phyloP scores from a whole-genome alignment of 495 filamentous ascomycete genomes.

The Penicillium argentinense region DNA sequence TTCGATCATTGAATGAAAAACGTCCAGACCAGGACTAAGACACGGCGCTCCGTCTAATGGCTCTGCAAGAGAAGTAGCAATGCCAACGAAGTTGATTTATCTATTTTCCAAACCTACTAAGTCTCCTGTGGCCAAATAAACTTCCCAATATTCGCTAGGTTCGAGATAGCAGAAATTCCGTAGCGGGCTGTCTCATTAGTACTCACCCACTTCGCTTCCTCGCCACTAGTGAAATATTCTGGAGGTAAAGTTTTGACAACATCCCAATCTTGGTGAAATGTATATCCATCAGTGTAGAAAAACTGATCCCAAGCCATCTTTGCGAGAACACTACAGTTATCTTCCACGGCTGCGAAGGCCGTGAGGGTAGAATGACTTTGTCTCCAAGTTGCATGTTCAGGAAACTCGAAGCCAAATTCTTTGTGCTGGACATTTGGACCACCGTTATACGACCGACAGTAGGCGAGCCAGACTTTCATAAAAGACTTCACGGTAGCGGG shows the following conservation, averaged over 20 bases:
- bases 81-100: no score
- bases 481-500: slow-evolving; percentile 1
- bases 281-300: slow-evolving; percentile 19
- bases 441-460: slow-evolving; percentile 25
- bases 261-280: slow-evolving; percentile 10
- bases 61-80: no score
- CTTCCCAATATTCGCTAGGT: slow-evolving; percentile 19
- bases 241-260: slow-evolving; percentile 7
- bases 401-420: slow-evolving; percentile 23
- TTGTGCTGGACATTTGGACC: slow-evolving; percentile 11
- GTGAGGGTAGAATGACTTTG: slow-evolving; percentile 23
- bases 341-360: slow-evolving; percentile 16
- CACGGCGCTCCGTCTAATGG: no score
- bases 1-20: no score
- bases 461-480: slow-evolving; percentile 17
- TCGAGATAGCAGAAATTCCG: slow-evolving; percentile 23
- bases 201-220: slow-evolving; percentile 19
- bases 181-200: slow-evolving; percentile 25
- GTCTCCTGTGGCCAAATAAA: no score
- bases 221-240: slow-evolving; percentile 7
- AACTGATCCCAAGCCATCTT: slow-evolving; percentile 17
- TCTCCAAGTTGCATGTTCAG: slow-evolving; percentile 18
- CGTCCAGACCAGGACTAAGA: no score
- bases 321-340: slow-evolving; percentile 5
- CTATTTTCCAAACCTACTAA: no score